Base-by-base conservation (phyloP, 768 basidiomycete species). In the Trametes cubensis region DNA sequence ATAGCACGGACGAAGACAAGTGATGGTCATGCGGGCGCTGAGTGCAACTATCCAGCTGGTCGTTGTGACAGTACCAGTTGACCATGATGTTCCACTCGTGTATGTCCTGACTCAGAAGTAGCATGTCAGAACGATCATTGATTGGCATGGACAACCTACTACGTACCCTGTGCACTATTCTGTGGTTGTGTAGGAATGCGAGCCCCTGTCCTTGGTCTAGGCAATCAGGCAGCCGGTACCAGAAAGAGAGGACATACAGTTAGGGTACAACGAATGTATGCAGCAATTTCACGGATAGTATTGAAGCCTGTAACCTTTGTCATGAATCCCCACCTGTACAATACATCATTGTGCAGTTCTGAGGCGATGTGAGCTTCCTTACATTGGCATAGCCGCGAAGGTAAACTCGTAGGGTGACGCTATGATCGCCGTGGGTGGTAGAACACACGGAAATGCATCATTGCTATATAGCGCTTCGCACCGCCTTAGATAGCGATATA, bases 321-420 rank as follows among this genome's bases (percentile, higher is more conserved):
- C 28, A 28, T 28, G 4, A 7, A 25, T 0, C 55, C 55, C 55
- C 55, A 57, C 55, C 55, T 57, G 34, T 20, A 2, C 13, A 42
- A 42, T n/a, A 42, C 4, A 3, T 25, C 28, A 15, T 17, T n/a
- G 14, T 6, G 17, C 13, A n/a, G n/a, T 28, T 38, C 15, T 20
- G 2, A 23, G 8, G 13, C 15, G 13, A 25, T 13, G 7, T 39
- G 3, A 21, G 41, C 26, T 2, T 13, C 51, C 58, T 2, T 26
- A 59, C 58, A 50, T 50, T 3, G 58, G 58, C 58, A 59, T 59
- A 0, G 44, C 58, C 0, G 51, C 23, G 20, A 59, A 44, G 7
- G 42, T 30, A 30, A 23, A 60, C 8, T 34, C 41, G 46, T 39
- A 18, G 7, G 52, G 53, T 0, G 60, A 40, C 15, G 47, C 52